phyloP scores from a whole-genome alignment of 305 asterid genomes.

The Vinca major region DNA sequence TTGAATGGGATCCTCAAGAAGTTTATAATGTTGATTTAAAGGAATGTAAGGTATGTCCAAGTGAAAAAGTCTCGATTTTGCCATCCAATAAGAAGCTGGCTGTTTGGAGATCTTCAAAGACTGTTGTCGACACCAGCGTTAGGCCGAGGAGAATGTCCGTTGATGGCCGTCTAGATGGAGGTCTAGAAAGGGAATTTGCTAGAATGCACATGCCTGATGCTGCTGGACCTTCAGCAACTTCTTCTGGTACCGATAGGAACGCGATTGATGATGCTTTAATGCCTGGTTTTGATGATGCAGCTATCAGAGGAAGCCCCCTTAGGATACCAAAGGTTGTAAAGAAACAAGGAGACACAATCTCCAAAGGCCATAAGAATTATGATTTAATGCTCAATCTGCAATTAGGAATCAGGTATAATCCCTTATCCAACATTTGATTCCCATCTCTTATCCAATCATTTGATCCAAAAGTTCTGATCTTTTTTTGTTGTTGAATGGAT shows the following conservation, averaged over 20 bases:
- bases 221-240: slow-evolving; percentile 33
- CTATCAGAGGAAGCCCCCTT: slow-evolving; percentile 36
- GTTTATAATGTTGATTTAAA: slow-evolving; percentile 23
- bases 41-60: slow-evolving; percentile 30
- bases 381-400: slow-evolving; percentile 87
- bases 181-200: slow-evolving; percentile 45
- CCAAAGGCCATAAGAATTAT: slow-evolving; percentile 74
- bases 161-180: slow-evolving; percentile 59
- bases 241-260: slow-evolving; percentile 19
- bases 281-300: slow-evolving; percentile 15
- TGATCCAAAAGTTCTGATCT: not conserved
- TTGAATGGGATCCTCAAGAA: slow-evolving; percentile 32
- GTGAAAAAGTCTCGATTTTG: slow-evolving; percentile 59
- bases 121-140: slow-evolving; percentile 23
- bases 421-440: not conserved
- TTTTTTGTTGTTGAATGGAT: slow-evolving; percentile 1
- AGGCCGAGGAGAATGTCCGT: slow-evolving; percentile 66
- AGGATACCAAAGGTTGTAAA: slow-evolving; percentile 60
- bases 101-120: slow-evolving; percentile 47
- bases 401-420: slow-evolving; percentile 59
- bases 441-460: not conserved
- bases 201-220: slow-evolving; percentile 49
- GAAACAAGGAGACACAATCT: slow-evolving; percentile 77
- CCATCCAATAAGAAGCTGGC: slow-evolving; percentile 88
- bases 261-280: slow-evolving; percentile 21